These are phyloP conservation scores for Penicillium mononematosum DNA, from an alignment of 495 filamentous ascomycete genomes.

Conservation along the genomic window DNA sequence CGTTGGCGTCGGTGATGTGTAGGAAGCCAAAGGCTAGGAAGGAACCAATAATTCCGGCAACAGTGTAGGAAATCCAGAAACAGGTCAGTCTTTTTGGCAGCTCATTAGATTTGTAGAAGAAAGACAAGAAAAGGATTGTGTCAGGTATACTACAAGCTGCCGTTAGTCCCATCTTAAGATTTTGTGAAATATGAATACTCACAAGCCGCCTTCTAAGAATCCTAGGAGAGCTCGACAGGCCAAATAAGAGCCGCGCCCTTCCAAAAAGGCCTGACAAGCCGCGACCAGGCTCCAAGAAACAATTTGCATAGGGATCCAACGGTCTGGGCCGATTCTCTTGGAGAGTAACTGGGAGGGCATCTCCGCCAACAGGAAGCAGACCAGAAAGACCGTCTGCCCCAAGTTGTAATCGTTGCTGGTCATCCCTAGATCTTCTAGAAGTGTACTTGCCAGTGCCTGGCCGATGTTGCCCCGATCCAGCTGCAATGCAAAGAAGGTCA, in stretches of 20 bases:
- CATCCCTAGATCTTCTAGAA: constrained; percentile 50
- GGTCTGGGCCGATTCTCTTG: constrained; percentile 13
- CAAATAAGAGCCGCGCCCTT: constrained; percentile 58
- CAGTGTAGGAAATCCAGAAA: constrained; percentile 61
- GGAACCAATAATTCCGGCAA: constrained; percentile 47
- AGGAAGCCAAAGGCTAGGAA: constrained; percentile 53
- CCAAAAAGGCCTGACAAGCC: constrained; percentile 28
- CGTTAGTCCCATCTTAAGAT: neutral
- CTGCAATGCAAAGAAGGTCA: constrained; percentile 55
- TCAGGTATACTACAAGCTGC: constrained; percentile 10
- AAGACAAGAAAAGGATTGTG: constrained; percentile 61
- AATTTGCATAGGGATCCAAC: constrained; percentile 25
- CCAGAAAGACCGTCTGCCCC: constrained; percentile 59
- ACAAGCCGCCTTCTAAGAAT: constrained; percentile 58
- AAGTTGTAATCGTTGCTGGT: constrained; percentile 67
- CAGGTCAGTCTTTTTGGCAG: constrained; percentile 60
- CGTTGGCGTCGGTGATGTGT: constrained; percentile 38
- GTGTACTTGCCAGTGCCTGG: constrained; percentile 61
- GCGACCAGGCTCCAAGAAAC: constrained; percentile 32
- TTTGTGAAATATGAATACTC: neutral
- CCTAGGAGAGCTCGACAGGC: constrained; percentile 61
- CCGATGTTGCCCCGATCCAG: constrained; percentile 65
- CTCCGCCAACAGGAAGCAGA: constrained; percentile 59
- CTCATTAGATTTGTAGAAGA: constrained; percentile 67
- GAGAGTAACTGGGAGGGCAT: constrained; percentile 49